phyloP scores from a whole-genome alignment of 306 rosid genomes.

The Biancaea sappan region DNA sequence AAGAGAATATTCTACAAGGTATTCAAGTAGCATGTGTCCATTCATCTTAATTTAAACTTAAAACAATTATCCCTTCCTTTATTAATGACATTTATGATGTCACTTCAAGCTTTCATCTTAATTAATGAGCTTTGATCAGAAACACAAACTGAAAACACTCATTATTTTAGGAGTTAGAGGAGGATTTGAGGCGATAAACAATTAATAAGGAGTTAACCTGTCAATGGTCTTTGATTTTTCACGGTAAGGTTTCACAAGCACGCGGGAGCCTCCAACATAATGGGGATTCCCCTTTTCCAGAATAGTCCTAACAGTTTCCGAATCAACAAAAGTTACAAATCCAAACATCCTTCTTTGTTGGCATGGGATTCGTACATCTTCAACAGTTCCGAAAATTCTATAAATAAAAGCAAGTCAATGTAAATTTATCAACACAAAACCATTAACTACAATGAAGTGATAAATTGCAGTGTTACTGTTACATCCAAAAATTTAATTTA shows the following conservation, averaged over 20 bases:
- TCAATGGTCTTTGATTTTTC: slow-evolving; percentile 72
- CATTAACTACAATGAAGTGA: slow-evolving; percentile 12
- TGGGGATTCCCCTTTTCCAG: slow-evolving; percentile 77
- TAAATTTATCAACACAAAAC: background rate
- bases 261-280: slow-evolving; percentile 70
- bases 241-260: slow-evolving; percentile 84
- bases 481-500: slow-evolving; percentile 28
- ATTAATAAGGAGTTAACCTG: slow-evolving; percentile 42
- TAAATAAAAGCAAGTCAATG: slow-evolving; percentile 18
- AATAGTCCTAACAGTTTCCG: slow-evolving; percentile 69
- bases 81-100: background rate
- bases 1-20: background rate
- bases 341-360: slow-evolving; percentile 89
- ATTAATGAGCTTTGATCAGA: background rate
- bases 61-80: background rate
- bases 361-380: slow-evolving; percentile 89
- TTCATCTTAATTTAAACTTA: background rate
- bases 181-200: background rate
- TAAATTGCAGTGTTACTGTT: background rate
- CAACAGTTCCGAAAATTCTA: slow-evolving; percentile 72
- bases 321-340: slow-evolving; percentile 70
- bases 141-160: background rate
- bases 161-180: background rate
- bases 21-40: background rate
- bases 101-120: background rate